Conservation (phyloP, 345 rosid genomes). For the Eutrema heterophyllum region DNA sequence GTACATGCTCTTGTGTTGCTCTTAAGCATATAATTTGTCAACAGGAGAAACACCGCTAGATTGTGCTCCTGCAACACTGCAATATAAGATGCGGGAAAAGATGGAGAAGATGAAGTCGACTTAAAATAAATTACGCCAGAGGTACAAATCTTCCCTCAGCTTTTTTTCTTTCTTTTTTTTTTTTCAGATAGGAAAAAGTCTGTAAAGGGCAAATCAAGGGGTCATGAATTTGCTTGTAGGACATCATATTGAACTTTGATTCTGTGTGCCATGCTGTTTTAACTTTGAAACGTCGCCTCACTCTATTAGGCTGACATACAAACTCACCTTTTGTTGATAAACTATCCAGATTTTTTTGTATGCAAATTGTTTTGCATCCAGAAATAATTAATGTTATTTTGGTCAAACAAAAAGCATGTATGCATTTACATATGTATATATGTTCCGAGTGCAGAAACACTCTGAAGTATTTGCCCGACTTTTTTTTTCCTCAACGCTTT, state of each 20-base stretch:
- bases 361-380: too few species aligned
- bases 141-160: background rate
- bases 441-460: too few species aligned
- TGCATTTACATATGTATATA: too few species aligned
- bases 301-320: background rate
- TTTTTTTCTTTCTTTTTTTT: background rate
- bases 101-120: slow-evolving; percentile 37
- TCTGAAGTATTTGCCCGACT: too few species aligned
- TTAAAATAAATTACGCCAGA: background rate
- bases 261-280: background rate
- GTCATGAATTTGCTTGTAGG: background rate
- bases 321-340: background rate
- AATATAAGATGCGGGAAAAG: slow-evolving; percentile 75
- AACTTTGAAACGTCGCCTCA: background rate
- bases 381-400: too few species aligned
- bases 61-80: slow-evolving; percentile 83
- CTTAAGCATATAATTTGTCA: background rate
- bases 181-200: background rate
- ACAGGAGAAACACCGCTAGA: slow-evolving; percentile 88
- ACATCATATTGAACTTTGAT: background rate
- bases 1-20: background rate
- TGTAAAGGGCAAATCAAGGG: background rate
- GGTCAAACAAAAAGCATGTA: too few species aligned
- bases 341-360: too few species aligned
- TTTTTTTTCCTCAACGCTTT: too few species aligned